phyloP scores from a whole-genome alignment of 768 basidiomycete genomes.

The Postia placenta region DNA sequence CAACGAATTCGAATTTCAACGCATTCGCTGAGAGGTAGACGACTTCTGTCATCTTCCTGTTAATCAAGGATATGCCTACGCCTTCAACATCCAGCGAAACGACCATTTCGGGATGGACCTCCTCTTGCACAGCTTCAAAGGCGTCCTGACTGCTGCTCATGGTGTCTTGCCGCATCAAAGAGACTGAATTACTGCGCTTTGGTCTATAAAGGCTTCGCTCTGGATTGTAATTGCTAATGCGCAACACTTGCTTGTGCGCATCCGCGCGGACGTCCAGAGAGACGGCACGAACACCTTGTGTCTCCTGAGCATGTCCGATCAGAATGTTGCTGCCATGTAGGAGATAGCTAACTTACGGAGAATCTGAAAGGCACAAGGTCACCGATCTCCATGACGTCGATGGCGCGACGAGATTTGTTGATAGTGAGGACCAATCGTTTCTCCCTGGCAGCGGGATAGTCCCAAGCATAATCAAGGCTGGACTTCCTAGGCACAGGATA shows the following conservation, averaged over 20 bases:
- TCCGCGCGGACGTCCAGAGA: slow-evolving; percentile 93
- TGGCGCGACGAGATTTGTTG: slow-evolving; percentile 51
- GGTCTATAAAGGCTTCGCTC: slow-evolving; percentile 88
- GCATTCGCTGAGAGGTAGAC: slow-evolving; percentile 77
- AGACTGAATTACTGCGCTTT: slow-evolving; percentile 41
- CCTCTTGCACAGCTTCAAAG: slow-evolving; percentile 82
- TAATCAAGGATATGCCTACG: slow-evolving; percentile 88
- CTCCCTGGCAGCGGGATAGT: slow-evolving; percentile 76
- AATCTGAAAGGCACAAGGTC: slow-evolving; percentile 87
- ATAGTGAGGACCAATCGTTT: slow-evolving; percentile 70
- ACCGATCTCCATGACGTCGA: slow-evolving; percentile 97
- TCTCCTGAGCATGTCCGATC: slow-evolving; percentile 31
- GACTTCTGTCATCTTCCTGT: slow-evolving; percentile 82
- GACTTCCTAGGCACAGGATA: slow-evolving; percentile 58
- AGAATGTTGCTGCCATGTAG: background rate
- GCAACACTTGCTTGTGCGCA: slow-evolving; percentile 75
- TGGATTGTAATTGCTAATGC: slow-evolving; percentile 81
- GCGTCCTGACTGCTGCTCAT: slow-evolving; percentile 62
- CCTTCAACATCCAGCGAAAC: slow-evolving; percentile 79
- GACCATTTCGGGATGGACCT: slow-evolving; percentile 57
- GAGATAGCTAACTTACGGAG: slow-evolving; percentile 38
- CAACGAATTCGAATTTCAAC: slow-evolving; percentile 79
- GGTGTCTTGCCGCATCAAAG: slow-evolving; percentile 61
- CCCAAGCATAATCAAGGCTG: slow-evolving; percentile 81
- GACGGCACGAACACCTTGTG: slow-evolving; percentile 55